phyloP scores from a whole-genome alignment of 1,139 yeast genomes.

The Sugiyamaella grinbergsii region DNA sequence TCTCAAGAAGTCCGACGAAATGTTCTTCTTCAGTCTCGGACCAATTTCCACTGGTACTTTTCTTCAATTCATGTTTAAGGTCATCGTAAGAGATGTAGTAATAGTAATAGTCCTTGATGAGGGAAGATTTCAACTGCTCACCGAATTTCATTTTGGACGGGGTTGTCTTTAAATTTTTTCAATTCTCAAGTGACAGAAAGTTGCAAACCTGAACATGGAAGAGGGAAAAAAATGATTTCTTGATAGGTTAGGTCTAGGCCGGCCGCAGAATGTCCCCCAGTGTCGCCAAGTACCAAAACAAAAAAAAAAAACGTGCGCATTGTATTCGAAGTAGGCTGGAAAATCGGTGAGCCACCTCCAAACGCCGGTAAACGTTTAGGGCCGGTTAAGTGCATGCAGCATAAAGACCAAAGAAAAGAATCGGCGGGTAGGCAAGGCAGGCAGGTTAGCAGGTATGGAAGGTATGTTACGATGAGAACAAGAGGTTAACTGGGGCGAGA shows the following conservation, averaged over 20 bases:
- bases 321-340: slow-evolving; percentile 3
- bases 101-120: slow-evolving; percentile 70
- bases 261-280: no score
- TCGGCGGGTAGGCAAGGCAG: no score
- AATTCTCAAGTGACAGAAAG: not conserved
- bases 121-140: slow-evolving; percentile 47
- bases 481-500: no score
- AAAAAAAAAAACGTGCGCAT: slow-evolving; percentile 14
- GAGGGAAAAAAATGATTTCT: not conserved
- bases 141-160: slow-evolving; percentile 47
- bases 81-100: slow-evolving; percentile 91
- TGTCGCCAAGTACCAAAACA: slow-evolving; percentile 7
- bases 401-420: not conserved
- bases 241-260: not conserved
- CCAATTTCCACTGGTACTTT: slow-evolving; percentile 67
- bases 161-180: no score
- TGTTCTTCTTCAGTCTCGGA: slow-evolving; percentile 74
- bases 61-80: slow-evolving; percentile 75
- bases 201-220: no score
- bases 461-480: no score
- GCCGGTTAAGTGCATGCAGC: not conserved
- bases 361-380: not conserved
- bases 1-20: slow-evolving; percentile 71
- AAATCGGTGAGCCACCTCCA: not conserved
- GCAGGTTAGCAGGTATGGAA: no score